These are phyloP conservation scores for Alisma plantagoaquatica DNA, from an alignment of 106 monocot genomes.

Conservation along the genomic window DNA sequence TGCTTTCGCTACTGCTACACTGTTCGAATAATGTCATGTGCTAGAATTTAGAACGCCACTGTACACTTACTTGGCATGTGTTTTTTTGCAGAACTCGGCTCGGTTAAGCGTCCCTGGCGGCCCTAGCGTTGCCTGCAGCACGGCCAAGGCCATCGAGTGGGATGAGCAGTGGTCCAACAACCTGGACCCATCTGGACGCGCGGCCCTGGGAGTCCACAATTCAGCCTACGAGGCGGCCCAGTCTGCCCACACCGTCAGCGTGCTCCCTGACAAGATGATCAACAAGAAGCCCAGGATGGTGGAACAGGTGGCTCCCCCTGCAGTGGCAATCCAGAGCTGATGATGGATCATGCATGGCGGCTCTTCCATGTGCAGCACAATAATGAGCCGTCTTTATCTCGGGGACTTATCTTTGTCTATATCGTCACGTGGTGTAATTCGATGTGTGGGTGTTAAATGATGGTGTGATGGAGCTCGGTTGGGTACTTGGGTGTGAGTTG, in stretches of 20 bases:
- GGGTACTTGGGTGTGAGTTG: too few species aligned
- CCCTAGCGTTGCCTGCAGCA: constrained; percentile 68
- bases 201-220: constrained; percentile 53
- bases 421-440: too few species aligned
- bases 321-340: constrained; percentile 11
- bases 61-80: too few species aligned
- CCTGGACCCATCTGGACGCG: constrained; percentile 59
- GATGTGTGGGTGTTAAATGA: too few species aligned
- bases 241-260: constrained; percentile 10
- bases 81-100: constrained; percentile 46
- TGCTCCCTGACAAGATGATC: background rate
- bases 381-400: too few species aligned
- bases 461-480: too few species aligned
- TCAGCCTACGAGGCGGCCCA: constrained; percentile 23
- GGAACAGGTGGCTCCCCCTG: constrained; percentile 6
- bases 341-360: too few species aligned
- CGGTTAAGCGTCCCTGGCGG: constrained; percentile 52
- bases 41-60: too few species aligned
- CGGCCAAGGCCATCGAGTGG: constrained; percentile 61
- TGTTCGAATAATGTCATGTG: too few species aligned
- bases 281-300: constrained; percentile 21
- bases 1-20: too few species aligned
- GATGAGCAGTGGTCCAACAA: constrained; percentile 55
- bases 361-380: too few species aligned
- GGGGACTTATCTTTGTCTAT: too few species aligned